Evolutionary conservation across 1,139 yeast species (phyloP).

Genomic region (Neolecta irregularis): DNA sequence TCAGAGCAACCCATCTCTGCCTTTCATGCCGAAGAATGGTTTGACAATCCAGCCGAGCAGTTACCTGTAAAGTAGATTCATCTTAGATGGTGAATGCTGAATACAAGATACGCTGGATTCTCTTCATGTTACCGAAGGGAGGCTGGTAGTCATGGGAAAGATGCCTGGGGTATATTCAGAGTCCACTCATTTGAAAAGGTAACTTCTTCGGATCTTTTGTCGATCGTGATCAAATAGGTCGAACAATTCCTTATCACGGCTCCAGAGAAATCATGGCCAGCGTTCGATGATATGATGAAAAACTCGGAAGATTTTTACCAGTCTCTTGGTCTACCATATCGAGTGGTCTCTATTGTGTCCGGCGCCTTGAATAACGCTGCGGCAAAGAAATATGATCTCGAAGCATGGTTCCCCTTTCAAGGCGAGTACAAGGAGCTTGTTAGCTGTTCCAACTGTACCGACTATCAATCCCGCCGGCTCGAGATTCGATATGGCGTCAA

Average conservation of each 20-base stretch:
- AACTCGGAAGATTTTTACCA: conserved; percentile 86
- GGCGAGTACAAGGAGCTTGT: conserved; percentile 96
- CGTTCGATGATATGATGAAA: conserved; percentile 88
- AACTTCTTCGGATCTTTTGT: neutral
- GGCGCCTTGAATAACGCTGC: conserved; percentile 99
- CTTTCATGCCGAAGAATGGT: conserved; percentile 96
- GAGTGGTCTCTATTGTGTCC: conserved; percentile 94
- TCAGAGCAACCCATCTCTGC: conserved; percentile 99
- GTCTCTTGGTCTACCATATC: conserved; percentile 82
- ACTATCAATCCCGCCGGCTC: conserved; percentile 93
- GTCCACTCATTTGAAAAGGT: conserved; percentile 91
- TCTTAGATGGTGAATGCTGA: neutral
- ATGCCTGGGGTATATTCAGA: conserved; percentile 99
- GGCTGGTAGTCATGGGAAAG: conserved; percentile 99
- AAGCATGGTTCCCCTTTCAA: conserved; percentile 99
- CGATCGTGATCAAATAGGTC: conserved; percentile 25
- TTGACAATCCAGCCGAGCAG: conserved; percentile 93
- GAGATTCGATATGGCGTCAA: conserved; percentile 98
- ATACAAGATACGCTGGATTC: conserved; percentile 74
- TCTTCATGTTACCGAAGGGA: conserved; percentile 98
- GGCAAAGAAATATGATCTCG: conserved; percentile 94
- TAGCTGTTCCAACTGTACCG: conserved; percentile 97
- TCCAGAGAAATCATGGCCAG: conserved; percentile 96
- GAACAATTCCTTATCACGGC: conserved; percentile 93
- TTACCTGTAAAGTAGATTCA: conserved; percentile 44